Conservation (phyloP, 192 early-diverging fungal species). For the Rhizophagus sp. region DNA sequence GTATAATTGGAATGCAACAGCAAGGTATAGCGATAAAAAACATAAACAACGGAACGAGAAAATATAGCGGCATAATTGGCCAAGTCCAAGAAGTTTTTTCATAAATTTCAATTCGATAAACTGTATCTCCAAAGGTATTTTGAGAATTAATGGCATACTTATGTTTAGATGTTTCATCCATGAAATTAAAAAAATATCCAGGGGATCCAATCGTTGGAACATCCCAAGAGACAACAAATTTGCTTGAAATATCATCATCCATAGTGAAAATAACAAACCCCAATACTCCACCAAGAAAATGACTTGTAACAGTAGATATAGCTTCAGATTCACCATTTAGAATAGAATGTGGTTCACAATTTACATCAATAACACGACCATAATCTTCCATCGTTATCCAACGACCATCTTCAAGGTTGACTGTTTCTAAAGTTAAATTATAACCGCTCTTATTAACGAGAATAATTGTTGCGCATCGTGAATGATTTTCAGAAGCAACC, state of each 20-base stretch:
- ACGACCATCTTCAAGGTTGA: constrained; percentile 24
- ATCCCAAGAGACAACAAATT: constrained; percentile 7
- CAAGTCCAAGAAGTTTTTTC: not conserved
- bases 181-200: not conserved
- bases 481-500: not conserved
- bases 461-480: constrained; percentile 16
- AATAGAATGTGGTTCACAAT: not conserved
- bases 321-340: constrained; percentile 2
- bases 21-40: not conserved
- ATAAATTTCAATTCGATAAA: not conserved
- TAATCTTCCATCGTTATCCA: constrained; percentile 8
- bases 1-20: not conserved
- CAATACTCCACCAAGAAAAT: constrained; percentile 4
- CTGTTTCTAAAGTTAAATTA: not conserved
- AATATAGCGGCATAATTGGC: not conserved
- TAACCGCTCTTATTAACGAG: constrained; percentile 12
- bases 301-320: constrained; percentile 23
- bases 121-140: not conserved
- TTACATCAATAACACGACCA: not conserved
- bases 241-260: constrained; percentile 4
- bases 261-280: not conserved
- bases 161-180: not conserved
- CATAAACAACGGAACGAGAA: not conserved
- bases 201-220: not conserved
- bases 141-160: not conserved